A percentile compares a stretch with the other conserved stretches of the same genome.
Evolutionary conservation across 257 asterid genomes (phyloP).

Genomic region (Solanum raphanifolium): DNA sequence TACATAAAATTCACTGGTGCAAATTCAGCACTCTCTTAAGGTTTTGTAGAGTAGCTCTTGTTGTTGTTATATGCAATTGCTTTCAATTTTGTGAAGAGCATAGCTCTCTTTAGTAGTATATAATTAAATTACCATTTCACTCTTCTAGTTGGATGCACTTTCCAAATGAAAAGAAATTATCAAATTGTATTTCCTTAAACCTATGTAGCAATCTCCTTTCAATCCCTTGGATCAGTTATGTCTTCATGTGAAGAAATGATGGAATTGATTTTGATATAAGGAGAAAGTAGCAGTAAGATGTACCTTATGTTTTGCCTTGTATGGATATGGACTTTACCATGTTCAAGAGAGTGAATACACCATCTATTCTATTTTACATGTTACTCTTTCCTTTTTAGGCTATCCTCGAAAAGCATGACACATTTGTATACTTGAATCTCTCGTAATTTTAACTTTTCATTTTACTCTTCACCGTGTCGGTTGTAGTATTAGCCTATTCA

Average conservation of each 20-base stretch:
- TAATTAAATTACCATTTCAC: neutral
- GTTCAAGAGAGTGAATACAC: neutral
- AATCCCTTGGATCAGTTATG: neutral
- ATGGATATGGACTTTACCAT: neutral
- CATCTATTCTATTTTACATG: neutral
- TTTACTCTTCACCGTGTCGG: neutral
- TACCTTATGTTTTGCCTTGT: neutral
- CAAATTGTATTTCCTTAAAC: neutral
- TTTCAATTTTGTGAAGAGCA: neutral
- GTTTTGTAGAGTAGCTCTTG: constrained; percentile 1
- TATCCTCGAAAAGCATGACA: neutral
- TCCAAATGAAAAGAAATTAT: neutral
- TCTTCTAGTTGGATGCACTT: neutral
- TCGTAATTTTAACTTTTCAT: neutral
- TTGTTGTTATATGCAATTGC: neutral
- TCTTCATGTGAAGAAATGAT: neutral
- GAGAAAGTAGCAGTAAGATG: neutral
- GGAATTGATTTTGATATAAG: neutral
- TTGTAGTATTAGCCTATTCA: no score
- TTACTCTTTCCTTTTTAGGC: neutral
- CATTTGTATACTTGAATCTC: neutral
- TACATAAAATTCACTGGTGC: neutral
- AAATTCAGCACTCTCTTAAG: neutral
- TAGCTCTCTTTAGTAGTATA: neutral
- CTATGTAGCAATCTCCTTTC: neutral